phyloP scores from a whole-genome alignment of 352 stramenopile genomes.

The Elongisporangium senticosum region DNA sequence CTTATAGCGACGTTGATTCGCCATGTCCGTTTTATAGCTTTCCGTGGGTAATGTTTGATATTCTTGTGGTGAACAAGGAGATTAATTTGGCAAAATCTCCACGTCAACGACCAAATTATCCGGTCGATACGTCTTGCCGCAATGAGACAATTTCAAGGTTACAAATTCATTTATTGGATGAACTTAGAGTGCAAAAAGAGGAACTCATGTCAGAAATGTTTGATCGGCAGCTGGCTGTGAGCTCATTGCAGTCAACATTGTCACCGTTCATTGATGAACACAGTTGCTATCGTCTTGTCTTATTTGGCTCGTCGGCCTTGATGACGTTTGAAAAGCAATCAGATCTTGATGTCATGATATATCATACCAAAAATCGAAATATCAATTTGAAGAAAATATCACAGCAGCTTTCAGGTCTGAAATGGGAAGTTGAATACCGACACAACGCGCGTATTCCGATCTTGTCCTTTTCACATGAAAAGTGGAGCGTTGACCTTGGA shows the following conservation, averaged over 20 bases:
- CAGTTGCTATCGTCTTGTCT: conserved; percentile 32
- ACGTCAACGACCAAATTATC: too few species aligned
- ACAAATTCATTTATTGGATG: conserved; percentile 50
- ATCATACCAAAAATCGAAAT: conserved; percentile 7
- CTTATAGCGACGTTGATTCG: conserved; percentile 38
- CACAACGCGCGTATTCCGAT: conserved; percentile 34
- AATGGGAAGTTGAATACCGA: conserved; percentile 21
- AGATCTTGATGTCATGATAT: conserved; percentile 63
- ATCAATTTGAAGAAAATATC: conserved; percentile 28
- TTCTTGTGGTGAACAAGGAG: conserved; percentile 39
- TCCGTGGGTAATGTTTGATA: conserved; percentile 61
- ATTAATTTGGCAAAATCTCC: conserved; percentile 1
- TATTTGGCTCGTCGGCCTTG: conserved; percentile 68
- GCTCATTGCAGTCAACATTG: conserved; percentile 32
- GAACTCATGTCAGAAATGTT: conserved; percentile 53
- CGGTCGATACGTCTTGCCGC: too few species aligned
- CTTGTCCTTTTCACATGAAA: conserved; percentile 51
- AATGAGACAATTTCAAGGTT: conserved; percentile 39
- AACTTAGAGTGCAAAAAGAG: conserved; percentile 43
- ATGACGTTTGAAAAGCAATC: conserved; percentile 77
- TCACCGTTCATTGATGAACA: conserved; percentile 28
- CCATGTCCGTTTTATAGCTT: conserved; percentile 49
- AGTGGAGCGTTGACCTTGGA: conserved; percentile 68
- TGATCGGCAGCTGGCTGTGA: conserved; percentile 57
- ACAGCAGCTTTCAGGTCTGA: conserved; percentile 28